Percentiles rank a stretch among this genome's conserved stretches.
phyloP scores from a whole-genome alignment of 768 basidiomycete genomes.

The Xerocomus brunneocitrinus region DNA sequence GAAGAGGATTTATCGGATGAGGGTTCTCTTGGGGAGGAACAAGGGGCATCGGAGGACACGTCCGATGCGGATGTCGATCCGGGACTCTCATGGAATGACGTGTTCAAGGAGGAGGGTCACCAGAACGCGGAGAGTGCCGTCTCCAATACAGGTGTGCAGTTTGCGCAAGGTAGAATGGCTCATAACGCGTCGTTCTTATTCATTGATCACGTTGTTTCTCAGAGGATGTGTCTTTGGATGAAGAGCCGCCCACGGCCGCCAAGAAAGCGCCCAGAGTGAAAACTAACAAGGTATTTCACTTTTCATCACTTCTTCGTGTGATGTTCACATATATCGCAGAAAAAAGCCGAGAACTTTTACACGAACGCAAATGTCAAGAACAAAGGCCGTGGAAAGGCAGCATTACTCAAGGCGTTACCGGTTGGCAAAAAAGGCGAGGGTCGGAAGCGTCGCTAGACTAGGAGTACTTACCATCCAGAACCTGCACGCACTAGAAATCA shows the following conservation, averaged over 20 bases:
- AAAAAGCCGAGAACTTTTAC: slow-evolving; percentile 89
- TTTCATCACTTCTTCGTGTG: background rate
- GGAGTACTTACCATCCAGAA: slow-evolving; percentile 8
- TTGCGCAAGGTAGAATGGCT: slow-evolving; percentile 19
- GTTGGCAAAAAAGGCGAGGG: slow-evolving; percentile 46
- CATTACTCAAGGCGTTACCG: slow-evolving; percentile 53
- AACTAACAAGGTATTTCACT: slow-evolving; percentile 73
- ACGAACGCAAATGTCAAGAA: slow-evolving; percentile 82
- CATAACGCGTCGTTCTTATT: background rate
- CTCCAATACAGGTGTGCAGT: slow-evolving; percentile 4
- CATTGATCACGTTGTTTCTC: slow-evolving; percentile 8
- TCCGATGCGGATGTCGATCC: slow-evolving; percentile 35
- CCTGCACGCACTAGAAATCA: slow-evolving; percentile 10
- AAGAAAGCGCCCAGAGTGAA: slow-evolving; percentile 80
- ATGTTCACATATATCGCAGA: slow-evolving; percentile 40
- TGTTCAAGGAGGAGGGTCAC: slow-evolving; percentile 58
- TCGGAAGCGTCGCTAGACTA: slow-evolving; percentile 34
- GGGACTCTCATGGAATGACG: slow-evolving; percentile 80
- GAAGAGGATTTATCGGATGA: slow-evolving; percentile 30
- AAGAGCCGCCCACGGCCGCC: slow-evolving; percentile 29
- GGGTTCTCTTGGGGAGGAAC: slow-evolving; percentile 40
- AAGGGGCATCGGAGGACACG: slow-evolving; percentile 33
- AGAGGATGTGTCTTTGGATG: slow-evolving; percentile 32
- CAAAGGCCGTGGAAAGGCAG: slow-evolving; percentile 66
- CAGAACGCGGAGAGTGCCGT: slow-evolving; percentile 14